Base-by-base conservation (phyloP, 768 basidiomycete species). In the Termitomyces sp. region DNA sequence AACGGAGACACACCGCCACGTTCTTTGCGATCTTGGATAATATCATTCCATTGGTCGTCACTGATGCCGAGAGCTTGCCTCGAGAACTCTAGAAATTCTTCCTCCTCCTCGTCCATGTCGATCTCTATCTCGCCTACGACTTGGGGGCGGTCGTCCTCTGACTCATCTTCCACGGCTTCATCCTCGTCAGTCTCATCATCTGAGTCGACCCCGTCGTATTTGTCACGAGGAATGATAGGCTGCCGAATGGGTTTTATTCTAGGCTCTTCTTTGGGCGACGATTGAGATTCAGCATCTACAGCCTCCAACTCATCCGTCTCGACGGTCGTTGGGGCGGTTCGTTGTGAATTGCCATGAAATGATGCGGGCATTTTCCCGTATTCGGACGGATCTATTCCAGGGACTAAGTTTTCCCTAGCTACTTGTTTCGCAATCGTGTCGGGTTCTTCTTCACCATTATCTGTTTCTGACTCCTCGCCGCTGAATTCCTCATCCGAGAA, bases 21-120 rank as follows among this genome's bases (percentile, higher is more conserved):
- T 27, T 77, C 78, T 66, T 80, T 76, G 30, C 97, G 79, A 59
- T 95, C 91, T 54, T 77, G 76, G 28, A 98, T 63, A 47, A 99
- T 98, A n/a, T 84, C 81, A 16, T 78, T 72, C 92, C 95, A 98
- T 68, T 93, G 88, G n/a, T 84, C 84, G 61, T 94, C 88, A 42
- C 79, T 82, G 59, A 99, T 89, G 1, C 97, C 97, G 35, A 98
- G 74, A 5, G 90, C 84, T 64, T 98, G 91, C 45, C 93, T 84
- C 12, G 97, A 90, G 70, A 99, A 99, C 71, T 93, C 89, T 30
- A 99, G 72, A 62, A 98, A 99, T 62, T 97, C 96, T 63, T 90
- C 93, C 71, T 92, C 83, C 71, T 99, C 97, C 63, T 91, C 88
- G 1, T 77, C 83, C 93, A 98, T 96, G 62, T 97, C 88, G 34